phyloP scores from a whole-genome alignment of 164 flowering plant genomes.

The Piper betle region DNA sequence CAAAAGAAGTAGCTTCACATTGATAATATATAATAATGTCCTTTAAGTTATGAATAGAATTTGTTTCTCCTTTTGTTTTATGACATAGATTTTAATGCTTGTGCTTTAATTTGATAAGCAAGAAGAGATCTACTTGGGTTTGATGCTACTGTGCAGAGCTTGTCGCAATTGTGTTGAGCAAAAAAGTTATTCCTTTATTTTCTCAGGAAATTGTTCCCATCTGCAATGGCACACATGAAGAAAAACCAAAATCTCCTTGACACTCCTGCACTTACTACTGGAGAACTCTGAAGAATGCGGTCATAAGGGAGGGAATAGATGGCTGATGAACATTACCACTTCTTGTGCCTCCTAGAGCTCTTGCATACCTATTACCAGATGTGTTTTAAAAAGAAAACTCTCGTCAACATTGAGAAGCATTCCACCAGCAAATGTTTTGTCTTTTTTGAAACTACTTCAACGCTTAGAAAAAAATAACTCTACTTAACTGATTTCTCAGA shows the following conservation, averaged over 20 bases:
- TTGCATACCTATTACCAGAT: conserved; percentile 26
- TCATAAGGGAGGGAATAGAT: neutral
- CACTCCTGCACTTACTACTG: conserved; percentile 10
- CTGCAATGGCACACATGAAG: conserved; percentile 33
- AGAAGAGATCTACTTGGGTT: neutral
- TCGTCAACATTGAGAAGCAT: neutral
- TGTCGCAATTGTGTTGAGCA: conserved; percentile 1
- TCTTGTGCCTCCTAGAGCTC: conserved; percentile 32
- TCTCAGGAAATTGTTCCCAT: conserved; percentile 40
- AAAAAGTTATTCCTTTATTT: conserved; percentile 14
- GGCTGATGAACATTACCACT: conserved; percentile 9
- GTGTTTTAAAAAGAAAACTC: neutral
- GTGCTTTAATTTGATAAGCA: too few species aligned
- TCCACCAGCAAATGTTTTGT: neutral
- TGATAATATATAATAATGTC: too few species aligned
- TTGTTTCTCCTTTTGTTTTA: too few species aligned
- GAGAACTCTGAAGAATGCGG: neutral
- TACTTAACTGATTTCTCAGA: conserved; percentile 35
- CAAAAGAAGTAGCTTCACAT: too few species aligned
- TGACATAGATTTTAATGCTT: too few species aligned
- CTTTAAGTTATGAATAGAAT: too few species aligned
- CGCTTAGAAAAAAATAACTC: neutral
- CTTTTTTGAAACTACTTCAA: neutral
- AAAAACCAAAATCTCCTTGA: conserved; percentile 22
- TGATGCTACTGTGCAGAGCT: neutral